Conservation (phyloP, 306 rosid genomes). For the Inga laurina region DNA sequence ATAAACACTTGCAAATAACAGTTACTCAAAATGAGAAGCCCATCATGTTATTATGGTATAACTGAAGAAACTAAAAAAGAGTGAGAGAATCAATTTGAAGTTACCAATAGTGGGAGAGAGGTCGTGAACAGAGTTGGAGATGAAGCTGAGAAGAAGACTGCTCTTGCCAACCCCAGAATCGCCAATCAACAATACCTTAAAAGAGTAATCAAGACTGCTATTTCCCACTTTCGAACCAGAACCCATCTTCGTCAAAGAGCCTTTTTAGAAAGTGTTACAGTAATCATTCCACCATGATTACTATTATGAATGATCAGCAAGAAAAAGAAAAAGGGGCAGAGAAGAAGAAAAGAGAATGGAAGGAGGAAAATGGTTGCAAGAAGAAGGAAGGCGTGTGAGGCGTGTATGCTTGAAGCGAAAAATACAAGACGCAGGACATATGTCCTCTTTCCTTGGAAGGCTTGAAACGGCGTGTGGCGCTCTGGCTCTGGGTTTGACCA, state of each 20-base stretch:
- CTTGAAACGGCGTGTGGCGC: not conserved
- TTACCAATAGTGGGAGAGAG: constrained; percentile 89
- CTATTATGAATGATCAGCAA: not conserved
- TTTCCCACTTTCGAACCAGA: constrained; percentile 58
- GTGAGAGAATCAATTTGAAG: not conserved
- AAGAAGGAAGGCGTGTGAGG: constrained; percentile 25
- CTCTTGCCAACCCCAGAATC: constrained; percentile 99
- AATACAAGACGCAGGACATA: constrained; percentile 39
- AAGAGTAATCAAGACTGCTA: constrained; percentile 74
- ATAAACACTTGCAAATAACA: not conserved
- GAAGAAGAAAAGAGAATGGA: constrained; percentile 15
- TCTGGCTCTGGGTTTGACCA: not conserved
- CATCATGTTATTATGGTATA: not conserved
- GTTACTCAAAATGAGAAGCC: not conserved
- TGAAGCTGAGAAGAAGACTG: constrained; percentile 86
- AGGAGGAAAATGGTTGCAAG: not conserved
- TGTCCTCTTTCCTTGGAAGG: constrained; percentile 31
- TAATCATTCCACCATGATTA: constrained; percentile 24
- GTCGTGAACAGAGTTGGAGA: constrained; percentile 62
- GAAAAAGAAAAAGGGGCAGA: not conserved
- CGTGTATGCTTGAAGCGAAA: constrained; percentile 36
- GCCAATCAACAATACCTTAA: constrained; percentile 83
- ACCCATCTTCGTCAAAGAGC: constrained; percentile 44
- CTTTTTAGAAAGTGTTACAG: not conserved
- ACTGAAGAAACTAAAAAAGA: not conserved